These are phyloP conservation scores for Hirschfeldia incana DNA, from an alignment of 345 rosid species.

Conservation along the genomic window DNA sequence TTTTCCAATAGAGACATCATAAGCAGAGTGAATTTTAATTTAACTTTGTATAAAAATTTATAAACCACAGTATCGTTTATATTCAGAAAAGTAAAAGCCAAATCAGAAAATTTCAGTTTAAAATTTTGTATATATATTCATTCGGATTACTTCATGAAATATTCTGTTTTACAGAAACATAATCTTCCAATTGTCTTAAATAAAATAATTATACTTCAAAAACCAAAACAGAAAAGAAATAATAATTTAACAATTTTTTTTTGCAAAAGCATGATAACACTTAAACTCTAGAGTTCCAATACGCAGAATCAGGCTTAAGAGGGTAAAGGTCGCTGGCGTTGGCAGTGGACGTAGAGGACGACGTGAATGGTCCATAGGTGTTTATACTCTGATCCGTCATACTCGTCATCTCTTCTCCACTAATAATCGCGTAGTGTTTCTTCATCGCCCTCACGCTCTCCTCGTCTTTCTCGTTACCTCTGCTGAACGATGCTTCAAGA, in stretches of 20 bases:
- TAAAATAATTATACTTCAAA: neutral
- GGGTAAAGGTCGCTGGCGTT: conserved; percentile 43
- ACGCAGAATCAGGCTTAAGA: conserved; percentile 26
- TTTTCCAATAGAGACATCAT: neutral
- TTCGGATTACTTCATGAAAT: neutral
- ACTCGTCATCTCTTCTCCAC: conserved; percentile 6
- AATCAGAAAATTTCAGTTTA: neutral
- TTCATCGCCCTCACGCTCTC: conserved; percentile 39
- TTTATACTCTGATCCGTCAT: conserved; percentile 26
- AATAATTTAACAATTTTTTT: neutral
- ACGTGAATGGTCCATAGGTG: conserved; percentile 35
- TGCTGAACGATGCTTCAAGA: conserved; percentile 29
- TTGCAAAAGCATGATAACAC: neutral
- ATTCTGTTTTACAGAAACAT: neutral
- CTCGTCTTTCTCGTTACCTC: conserved; percentile 16
- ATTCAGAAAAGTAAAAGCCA: neutral
- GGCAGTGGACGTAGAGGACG: conserved; percentile 37
- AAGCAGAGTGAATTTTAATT: conserved; percentile 1
- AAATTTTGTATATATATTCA: neutral
- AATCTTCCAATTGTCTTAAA: neutral
- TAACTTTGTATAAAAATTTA: neutral
- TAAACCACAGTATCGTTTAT: neutral
- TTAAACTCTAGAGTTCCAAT: conserved; percentile 33
- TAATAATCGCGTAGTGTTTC: conserved; percentile 28
- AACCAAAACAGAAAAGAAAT: neutral